These are phyloP conservation scores for Mycosphaerella arachidis DNA, from an alignment of 2,329 filamentous ascomycete genomes.

Conservation along the genomic window DNA sequence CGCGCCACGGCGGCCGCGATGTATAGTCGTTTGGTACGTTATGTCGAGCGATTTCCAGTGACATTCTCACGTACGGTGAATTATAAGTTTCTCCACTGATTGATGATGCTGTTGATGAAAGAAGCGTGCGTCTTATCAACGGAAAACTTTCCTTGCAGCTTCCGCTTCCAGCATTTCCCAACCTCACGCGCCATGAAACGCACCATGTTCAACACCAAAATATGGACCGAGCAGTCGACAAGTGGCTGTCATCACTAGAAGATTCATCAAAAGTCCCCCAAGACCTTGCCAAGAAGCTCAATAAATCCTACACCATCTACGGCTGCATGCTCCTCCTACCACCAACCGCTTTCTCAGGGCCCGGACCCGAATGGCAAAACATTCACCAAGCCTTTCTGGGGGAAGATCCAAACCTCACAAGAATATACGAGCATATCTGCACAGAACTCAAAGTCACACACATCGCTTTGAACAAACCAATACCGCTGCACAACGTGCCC, in stretches of 20 bases:
- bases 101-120: background rate
- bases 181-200: background rate
- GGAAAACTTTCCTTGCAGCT: background rate
- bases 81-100: too few species aligned
- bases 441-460: constrained; percentile 48
- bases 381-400: background rate
- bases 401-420: constrained; percentile 6
- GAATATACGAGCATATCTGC: constrained; percentile 42
- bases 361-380: constrained; percentile 18
- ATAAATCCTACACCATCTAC: constrained; percentile 51
- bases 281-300: constrained; percentile 14
- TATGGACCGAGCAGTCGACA: constrained; percentile 18
- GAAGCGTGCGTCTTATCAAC: too few species aligned
- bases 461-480: constrained; percentile 56
- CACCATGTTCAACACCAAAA: background rate
- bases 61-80: too few species aligned
- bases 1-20: too few species aligned
- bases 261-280: background rate
- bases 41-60: too few species aligned
- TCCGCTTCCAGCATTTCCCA: background rate
- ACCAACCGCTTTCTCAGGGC: constrained; percentile 39
- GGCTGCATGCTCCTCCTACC: constrained; percentile 55
- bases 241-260: constrained; percentile 10
- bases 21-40: too few species aligned
- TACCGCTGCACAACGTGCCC: constrained; percentile 33